phyloP scores from a whole-genome alignment of 116 monocot genomes.

The Trichopus zeylanicus region DNA sequence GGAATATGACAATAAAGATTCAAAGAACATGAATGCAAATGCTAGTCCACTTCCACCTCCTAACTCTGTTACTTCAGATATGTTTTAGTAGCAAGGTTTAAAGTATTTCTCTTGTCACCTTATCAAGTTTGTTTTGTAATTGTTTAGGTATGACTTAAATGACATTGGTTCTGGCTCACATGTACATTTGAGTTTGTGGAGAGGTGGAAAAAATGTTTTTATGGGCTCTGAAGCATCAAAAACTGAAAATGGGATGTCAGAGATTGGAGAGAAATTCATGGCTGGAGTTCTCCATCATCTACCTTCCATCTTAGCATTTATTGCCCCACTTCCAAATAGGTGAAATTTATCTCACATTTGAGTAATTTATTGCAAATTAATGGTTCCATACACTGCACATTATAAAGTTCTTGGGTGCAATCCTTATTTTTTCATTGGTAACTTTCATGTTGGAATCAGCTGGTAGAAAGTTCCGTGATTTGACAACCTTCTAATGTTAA shows the following conservation, averaged over 20 bases:
- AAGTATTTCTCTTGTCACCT: neutral
- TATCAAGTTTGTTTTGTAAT: neutral
- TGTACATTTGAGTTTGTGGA: constrained; percentile 89
- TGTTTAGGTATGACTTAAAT: constrained; percentile 47
- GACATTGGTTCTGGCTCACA: constrained; percentile 91
- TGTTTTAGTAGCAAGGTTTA: no score
- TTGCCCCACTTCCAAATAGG: constrained; percentile 94
- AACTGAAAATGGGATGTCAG: constrained; percentile 85
- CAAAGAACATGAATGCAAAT: no score
- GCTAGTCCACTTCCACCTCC: no score
- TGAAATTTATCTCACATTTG: constrained; percentile 21
- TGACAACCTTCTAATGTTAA: neutral
- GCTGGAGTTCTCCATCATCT: constrained; percentile 92
- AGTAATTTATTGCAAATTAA: no score
- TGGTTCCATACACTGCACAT: no score
- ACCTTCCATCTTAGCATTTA: constrained; percentile 85
- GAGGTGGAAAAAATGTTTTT: constrained; percentile 73
- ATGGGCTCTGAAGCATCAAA: constrained; percentile 62
- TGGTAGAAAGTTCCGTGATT: no score
- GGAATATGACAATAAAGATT: no score
- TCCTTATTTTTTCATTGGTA: no score
- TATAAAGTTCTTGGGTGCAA: no score
- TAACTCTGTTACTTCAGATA: neutral
- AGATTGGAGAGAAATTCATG: constrained; percentile 82
- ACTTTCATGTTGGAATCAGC: no score